phyloP scores from a whole-genome alignment of 2,329 filamentous ascomycete genomes.

The Aspergillus nomiae region DNA sequence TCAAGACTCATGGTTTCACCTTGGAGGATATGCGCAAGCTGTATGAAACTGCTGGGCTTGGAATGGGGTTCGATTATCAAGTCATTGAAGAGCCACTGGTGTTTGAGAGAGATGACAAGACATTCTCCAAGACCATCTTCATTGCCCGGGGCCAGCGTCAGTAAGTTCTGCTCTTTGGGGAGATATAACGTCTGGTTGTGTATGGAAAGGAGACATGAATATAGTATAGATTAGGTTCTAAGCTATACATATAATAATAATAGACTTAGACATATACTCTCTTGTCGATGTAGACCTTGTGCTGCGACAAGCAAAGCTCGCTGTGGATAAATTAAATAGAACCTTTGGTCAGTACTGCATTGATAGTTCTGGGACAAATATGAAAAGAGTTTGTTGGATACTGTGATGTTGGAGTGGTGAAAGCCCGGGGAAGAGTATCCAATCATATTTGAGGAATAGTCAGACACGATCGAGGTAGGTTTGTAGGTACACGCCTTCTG shows the following conservation, averaged over 20 bases:
- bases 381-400: neutral
- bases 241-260: neutral
- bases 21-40: conserved; percentile 60
- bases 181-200: neutral
- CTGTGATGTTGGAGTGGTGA: neutral
- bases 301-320: neutral
- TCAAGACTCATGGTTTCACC: conserved; percentile 69
- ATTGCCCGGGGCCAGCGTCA: conserved; percentile 33
- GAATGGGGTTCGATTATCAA: conserved; percentile 59
- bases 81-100: conserved; percentile 55
- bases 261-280: neutral
- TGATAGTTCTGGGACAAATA: neutral
- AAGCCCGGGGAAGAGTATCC: conserved; percentile 1
- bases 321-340: neutral
- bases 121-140: conserved; percentile 31
- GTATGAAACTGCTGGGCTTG: conserved; percentile 65
- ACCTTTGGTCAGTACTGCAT: neutral
- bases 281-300: neutral
- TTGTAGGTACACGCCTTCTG: neutral
- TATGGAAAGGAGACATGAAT: neutral
- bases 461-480: conserved; percentile 16
- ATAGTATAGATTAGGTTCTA: neutral
- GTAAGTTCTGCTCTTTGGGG: conserved; percentile 7
- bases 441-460: conserved; percentile 27
- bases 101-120: conserved; percentile 37